These are phyloP conservation scores for Paracorniculantispora psalliotae DNA, from an alignment of 2,329 filamentous ascomycete species.

Conservation along the genomic window DNA sequence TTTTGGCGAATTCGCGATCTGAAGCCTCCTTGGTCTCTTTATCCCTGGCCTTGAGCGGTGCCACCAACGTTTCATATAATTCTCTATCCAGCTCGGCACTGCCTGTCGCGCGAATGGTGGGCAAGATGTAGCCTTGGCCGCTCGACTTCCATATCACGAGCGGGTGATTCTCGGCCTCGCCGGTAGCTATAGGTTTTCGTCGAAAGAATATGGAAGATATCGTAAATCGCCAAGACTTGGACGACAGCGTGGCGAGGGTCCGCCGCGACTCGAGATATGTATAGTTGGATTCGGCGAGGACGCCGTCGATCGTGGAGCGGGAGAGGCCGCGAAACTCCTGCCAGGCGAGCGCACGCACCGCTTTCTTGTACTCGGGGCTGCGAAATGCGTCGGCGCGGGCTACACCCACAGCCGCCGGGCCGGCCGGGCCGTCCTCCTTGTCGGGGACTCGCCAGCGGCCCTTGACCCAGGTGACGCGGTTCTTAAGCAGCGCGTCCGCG, in stretches of 20 bases:
- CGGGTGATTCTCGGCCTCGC: conserved; percentile 55
- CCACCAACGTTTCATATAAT: conserved; percentile 53
- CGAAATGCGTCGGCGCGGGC: conserved; percentile 62
- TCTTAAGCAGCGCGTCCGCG: conserved; percentile 71
- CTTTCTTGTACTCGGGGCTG: conserved; percentile 60
- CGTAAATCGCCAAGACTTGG: conserved; percentile 73
- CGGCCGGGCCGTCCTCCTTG: conserved; percentile 22
- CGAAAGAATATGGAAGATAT: conserved; percentile 66
- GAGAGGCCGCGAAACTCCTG: conserved; percentile 73
- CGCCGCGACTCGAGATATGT: conserved; percentile 68
- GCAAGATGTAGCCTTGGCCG: conserved; percentile 51
- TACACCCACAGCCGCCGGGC: conserved; percentile 32
- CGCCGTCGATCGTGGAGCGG: conserved; percentile 68
- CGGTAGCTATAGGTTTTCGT: conserved; percentile 50
- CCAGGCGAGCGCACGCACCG: conserved; percentile 62
- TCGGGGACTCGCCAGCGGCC: conserved; percentile 55
- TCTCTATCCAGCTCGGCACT: conserved; percentile 60
- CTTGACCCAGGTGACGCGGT: conserved; percentile 64
- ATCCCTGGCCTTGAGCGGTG: conserved; percentile 45
- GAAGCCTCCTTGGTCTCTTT: conserved; percentile 40
- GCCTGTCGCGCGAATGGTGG: conserved; percentile 61
- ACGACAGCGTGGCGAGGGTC: conserved; percentile 63
- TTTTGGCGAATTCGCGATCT: conserved; percentile 48
- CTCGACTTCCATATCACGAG: conserved; percentile 57
- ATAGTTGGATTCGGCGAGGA: conserved; percentile 76